These are phyloP conservation scores for Megacollybia marginata DNA, from an alignment of 768 basidiomycete genomes.

Conservation along the genomic window DNA sequence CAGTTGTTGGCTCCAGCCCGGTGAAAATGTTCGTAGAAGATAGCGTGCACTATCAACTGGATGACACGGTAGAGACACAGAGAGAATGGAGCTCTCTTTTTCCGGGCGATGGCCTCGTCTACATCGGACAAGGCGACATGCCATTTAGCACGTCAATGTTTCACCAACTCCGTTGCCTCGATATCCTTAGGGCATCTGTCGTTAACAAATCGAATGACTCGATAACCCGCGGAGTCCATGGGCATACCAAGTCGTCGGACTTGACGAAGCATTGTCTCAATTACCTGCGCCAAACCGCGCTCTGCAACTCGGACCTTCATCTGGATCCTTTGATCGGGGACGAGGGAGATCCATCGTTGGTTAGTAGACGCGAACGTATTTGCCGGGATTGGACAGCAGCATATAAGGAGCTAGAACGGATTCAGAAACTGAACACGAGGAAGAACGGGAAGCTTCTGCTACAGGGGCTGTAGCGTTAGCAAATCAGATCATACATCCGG, in stretches of 20 bases:
- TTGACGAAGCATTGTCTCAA: conserved; percentile 4
- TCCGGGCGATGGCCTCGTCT: background rate
- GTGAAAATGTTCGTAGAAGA: conserved; percentile 5
- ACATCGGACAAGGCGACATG: background rate
- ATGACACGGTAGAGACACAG: background rate
- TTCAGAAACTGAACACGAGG: no score
- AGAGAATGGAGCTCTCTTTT: background rate
- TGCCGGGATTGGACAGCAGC: no score
- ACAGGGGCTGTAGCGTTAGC: no score
- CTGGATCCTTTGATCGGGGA: no score
- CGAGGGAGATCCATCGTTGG: no score
- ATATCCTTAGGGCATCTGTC: conserved; percentile 5
- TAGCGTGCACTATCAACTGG: conserved; percentile 2
- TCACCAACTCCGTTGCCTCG: conserved; percentile 22
- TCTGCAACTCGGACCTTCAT: background rate
- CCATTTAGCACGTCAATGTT: conserved; percentile 19
- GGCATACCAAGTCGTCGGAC: background rate
- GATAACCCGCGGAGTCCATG: background rate
- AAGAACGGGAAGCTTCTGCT: no score
- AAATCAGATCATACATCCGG: no score
- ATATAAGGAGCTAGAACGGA: no score
- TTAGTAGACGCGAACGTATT: no score
- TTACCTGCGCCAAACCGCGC: conserved; percentile 5
- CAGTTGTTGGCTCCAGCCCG: no score
- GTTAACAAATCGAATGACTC: no score